Conservation (phyloP, 129 eudicot species). For the Scalesia atractyloides region DNA sequence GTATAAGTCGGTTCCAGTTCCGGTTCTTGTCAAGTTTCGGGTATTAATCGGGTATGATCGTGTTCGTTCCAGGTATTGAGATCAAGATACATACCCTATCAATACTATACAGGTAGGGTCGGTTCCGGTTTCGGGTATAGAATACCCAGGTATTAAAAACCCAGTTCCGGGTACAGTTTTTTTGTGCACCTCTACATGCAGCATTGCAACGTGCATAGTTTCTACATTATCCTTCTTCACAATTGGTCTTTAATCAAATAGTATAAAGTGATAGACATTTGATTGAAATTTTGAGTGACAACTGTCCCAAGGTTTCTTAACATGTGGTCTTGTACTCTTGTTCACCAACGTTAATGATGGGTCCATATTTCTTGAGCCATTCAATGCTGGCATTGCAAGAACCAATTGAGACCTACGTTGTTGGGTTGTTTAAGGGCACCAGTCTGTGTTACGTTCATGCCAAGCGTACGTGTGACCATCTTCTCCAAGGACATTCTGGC, state of each 20-base stretch:
- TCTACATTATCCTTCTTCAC: no score
- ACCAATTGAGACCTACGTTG: constrained; percentile 4
- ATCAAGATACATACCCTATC: no score
- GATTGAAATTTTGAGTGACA: background rate
- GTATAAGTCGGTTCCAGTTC: no score
- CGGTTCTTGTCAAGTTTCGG: no score
- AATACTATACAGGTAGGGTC: no score
- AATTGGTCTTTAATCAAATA: background rate
- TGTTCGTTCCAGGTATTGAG: no score
- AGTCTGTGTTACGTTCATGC: background rate
- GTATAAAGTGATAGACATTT: background rate
- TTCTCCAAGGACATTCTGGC: constrained; percentile 1
- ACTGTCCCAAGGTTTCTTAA: constrained; percentile 4
- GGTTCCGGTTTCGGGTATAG: no score
- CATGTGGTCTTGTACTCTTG: constrained; percentile 9
- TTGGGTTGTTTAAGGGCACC: constrained; percentile 11
- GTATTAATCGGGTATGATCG: no score
- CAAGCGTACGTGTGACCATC: constrained; percentile 1
- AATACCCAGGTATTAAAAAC: no score
- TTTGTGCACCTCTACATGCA: no score
- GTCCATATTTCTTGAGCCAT: background rate
- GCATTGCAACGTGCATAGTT: no score
- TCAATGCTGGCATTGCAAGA: constrained; percentile 6
- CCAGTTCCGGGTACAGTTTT: no score
- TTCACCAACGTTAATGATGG: constrained; percentile 13